Evolutionary conservation across 495 filamentous ascomycete species (phyloP).

Genomic region (Terfezia boudieri): DNA sequence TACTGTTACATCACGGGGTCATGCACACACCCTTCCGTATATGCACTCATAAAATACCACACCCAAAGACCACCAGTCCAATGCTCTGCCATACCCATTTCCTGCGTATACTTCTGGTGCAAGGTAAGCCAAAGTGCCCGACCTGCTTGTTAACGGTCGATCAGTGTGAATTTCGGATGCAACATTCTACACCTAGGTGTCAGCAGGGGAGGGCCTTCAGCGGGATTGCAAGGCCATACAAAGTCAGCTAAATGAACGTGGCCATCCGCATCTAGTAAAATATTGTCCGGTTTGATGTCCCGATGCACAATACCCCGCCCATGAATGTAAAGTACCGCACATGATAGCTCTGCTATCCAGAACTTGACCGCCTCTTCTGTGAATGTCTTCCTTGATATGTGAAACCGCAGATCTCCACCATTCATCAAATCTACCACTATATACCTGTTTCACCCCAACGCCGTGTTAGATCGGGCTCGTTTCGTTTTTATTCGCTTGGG

Average conservation of each 20-base stretch:
- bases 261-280: conserved; percentile 76
- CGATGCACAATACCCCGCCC: conserved; percentile 82
- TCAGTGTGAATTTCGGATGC: conserved; percentile 73
- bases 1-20: neutral
- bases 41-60: conserved; percentile 98
- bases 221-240: conserved; percentile 30
- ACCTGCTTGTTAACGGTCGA: conserved; percentile 81
- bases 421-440: conserved; percentile 97
- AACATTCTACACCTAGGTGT: conserved; percentile 45
- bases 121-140: conserved; percentile 84
- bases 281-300: conserved; percentile 94
- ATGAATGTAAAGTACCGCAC: conserved; percentile 81
- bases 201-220: neutral
- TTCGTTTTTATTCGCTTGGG: neutral
- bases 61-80: conserved; percentile 96
- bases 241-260: conserved; percentile 98
- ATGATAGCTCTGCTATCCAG: conserved; percentile 86
- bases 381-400: conserved; percentile 94
- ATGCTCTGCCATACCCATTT: conserved; percentile 60
- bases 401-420: conserved; percentile 88
- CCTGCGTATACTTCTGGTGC: conserved; percentile 90
- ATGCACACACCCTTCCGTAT: conserved; percentile 66
- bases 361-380: conserved; percentile 93
- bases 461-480: neutral
- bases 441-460: conserved; percentile 35